Percentiles rank a stretch among this genome's conserved stretches.
phyloP scores from a whole-genome alignment of 768 basidiomycete genomes.

The Mrakia frigida region DNA sequence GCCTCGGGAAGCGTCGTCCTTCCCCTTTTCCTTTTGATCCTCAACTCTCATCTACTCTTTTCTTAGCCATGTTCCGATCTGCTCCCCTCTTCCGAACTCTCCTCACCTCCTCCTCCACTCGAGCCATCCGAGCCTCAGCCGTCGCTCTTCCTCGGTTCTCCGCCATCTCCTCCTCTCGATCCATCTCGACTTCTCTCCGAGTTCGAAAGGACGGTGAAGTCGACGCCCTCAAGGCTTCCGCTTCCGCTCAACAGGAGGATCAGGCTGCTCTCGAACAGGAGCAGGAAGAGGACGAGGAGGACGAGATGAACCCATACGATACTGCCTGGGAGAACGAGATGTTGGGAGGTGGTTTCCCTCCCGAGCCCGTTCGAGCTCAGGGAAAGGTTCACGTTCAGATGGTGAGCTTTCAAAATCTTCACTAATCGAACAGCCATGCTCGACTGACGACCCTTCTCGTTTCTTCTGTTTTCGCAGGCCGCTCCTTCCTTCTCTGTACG shows the following conservation, averaged over 20 bases:
- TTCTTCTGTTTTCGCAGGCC: background rate
- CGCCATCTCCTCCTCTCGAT: background rate
- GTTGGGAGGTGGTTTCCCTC: background rate
- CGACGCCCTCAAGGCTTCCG: background rate
- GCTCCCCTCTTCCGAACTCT: slow-evolving; percentile 12
- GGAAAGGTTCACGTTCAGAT: slow-evolving; percentile 19
- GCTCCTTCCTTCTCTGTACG: slow-evolving; percentile 18
- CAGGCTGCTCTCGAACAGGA: background rate
- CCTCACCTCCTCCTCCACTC: background rate
- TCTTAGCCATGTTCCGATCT: background rate
- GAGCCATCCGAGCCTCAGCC: background rate
- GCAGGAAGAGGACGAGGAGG: background rate
- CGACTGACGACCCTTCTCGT: background rate
- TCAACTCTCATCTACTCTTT: background rate
- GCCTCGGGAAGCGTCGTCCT: background rate
- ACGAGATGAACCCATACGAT: background rate
- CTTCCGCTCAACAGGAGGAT: background rate
- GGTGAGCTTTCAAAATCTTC: background rate
- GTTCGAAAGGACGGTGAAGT: background rate
- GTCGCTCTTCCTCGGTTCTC: slow-evolving; percentile 1
- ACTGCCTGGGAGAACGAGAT: background rate
- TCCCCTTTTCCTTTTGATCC: background rate
- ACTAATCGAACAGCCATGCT: background rate
- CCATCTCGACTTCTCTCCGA: background rate
- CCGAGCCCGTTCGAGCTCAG: background rate